Base-by-base conservation (phyloP, 768 basidiomycete genomes). In the Lyophyllum decastes region DNA sequence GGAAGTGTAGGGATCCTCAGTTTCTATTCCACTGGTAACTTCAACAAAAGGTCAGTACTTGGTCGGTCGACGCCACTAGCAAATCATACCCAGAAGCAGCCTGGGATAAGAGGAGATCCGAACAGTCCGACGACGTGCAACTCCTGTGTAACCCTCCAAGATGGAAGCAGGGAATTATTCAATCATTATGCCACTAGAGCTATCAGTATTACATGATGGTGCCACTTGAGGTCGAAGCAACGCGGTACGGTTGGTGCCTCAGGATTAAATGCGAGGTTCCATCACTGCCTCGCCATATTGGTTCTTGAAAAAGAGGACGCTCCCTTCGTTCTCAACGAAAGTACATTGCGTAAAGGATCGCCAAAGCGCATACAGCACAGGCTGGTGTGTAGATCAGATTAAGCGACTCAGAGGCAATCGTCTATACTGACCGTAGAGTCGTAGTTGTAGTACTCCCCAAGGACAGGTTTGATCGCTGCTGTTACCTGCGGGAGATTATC, bases 321-420 rank as follows among this genome's bases (percentile, higher is more conserved):
- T 74, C 17, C 83, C 84, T 47, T 84, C 80, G 49, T 78, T 76
- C 61, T 86, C 85, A 16, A 87, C 76, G 64, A 85, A 86, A 17
- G 67, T 71, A 63, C 85, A 86, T 62, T 83, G 76, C 8, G 82
- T 85, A 66, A 86, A 86, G 0, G 84, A 82, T 30, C 83, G 71
- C 76, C 82, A 85, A 1, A 86, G 75, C 0, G 83, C 82, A 52
- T 75, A 73, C 34, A 80, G 53, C 2, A 73, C 73, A 25, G 73
- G 72, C 77, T 79, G 26, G 44, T 12, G 14, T 16, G 24, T 48
- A 22, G 60, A 41, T 52, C 33, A 21, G 46, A 33, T 47, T 27
- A 26, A 45, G 0, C 5, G 30, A 52, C 46, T 50, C 19, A 44
- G 17, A 17, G 5, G 17, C 24, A 34, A 61, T 27, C 17, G 52